A percentile compares a stretch with the other conserved stretches of the same genome.
These are phyloP conservation scores for Apium graveolens DNA, from an alignment of 129 eudicot species.

Conservation along the genomic window DNA sequence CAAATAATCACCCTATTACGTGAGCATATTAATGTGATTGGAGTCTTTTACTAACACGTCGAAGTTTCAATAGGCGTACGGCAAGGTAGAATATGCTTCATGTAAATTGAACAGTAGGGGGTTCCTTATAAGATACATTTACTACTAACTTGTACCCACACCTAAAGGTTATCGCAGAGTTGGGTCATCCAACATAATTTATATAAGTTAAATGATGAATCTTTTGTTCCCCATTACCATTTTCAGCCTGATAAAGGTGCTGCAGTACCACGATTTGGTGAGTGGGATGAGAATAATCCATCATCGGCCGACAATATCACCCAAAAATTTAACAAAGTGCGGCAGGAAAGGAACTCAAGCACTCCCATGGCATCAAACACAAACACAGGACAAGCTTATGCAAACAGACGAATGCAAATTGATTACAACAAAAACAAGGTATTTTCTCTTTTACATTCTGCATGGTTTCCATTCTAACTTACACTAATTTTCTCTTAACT, in stretches of 20 bases:
- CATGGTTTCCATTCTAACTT: background rate
- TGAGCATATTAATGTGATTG: no score
- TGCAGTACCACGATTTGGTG: constrained; percentile 70
- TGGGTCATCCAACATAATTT: background rate
- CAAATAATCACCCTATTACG: background rate
- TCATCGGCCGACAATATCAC: constrained; percentile 60
- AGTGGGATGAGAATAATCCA: constrained; percentile 67
- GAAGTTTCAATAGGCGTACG: no score
- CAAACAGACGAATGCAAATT: constrained; percentile 18
- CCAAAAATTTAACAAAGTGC: constrained; percentile 50
- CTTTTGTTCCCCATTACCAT: background rate
- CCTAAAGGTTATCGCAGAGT: background rate
- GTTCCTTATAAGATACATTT: no score
- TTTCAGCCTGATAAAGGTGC: constrained; percentile 71
- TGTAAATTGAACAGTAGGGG: no score
- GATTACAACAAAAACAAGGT: constrained; percentile 22
- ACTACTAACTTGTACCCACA: background rate
- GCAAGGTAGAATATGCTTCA: no score
- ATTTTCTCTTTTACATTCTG: background rate
- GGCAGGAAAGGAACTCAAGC: constrained; percentile 38
- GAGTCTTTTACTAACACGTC: no score
- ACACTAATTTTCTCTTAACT: background rate
- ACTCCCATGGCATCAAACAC: constrained; percentile 19
- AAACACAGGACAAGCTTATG: constrained; percentile 29
- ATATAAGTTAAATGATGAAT: background rate